These are phyloP conservation scores for Macrolepiota dolichaula DNA, from an alignment of 768 basidiomycete genomes.

Conservation along the genomic window DNA sequence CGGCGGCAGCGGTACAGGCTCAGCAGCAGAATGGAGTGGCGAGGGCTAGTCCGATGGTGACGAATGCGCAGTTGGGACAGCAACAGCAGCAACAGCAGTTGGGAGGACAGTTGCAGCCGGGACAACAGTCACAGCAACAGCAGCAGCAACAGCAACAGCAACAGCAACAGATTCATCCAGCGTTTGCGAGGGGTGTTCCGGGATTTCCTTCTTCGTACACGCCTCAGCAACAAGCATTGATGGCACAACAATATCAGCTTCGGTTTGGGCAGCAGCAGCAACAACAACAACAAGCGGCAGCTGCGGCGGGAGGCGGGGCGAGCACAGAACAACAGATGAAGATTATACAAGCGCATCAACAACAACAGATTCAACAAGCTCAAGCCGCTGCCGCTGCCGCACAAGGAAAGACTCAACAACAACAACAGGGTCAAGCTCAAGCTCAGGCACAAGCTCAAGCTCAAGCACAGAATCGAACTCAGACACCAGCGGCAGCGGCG, in stretches of 20 bases:
- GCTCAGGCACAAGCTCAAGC: neutral
- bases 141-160: slow-evolving; percentile 9
- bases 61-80: slow-evolving; percentile 7
- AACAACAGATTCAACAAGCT: neutral
- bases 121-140: too few relatives aligned
- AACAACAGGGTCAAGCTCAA: slow-evolving; percentile 11
- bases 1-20: neutral
- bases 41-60: neutral
- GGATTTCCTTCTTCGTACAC: neutral
- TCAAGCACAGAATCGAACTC: neutral
- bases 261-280: neutral
- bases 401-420: slow-evolving; percentile 12
- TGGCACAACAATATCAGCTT: neutral
- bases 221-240: neutral
- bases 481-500: neutral
- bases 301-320: neutral
- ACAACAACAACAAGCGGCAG: neutral
- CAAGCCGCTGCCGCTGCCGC: slow-evolving; percentile 7
- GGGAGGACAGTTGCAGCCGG: too few relatives aligned
- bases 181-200: neutral
- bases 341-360: neutral
- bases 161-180: neutral
- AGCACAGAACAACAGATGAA: slow-evolving; percentile 3
- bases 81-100: slow-evolving; percentile 12
- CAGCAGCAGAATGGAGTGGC: neutral